Conservation (phyloP, 345 rosid species). For the Erodium maritimum region DNA sequence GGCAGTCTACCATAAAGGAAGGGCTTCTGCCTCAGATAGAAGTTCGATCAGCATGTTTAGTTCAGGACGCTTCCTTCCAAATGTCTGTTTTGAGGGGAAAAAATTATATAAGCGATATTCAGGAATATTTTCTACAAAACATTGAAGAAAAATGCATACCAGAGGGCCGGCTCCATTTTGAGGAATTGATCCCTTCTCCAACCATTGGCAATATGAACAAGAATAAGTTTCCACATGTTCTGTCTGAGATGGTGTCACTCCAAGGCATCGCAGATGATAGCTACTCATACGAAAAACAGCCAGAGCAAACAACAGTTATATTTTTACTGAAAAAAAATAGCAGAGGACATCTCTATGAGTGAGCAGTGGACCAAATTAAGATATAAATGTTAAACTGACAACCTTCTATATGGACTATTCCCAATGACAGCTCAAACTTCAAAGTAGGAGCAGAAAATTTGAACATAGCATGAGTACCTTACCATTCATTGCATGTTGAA, state of each 20-base stretch:
- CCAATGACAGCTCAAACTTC: background rate
- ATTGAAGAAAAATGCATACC: constrained; percentile 25
- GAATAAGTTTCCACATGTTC: constrained; percentile 15
- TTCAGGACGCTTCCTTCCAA: constrained; percentile 23
- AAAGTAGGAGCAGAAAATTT: background rate
- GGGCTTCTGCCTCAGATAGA: constrained; percentile 27
- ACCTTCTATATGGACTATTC: background rate
- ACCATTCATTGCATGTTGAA: constrained; percentile 49
- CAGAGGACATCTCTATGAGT: constrained; percentile 3
- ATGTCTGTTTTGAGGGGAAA: constrained; percentile 27
- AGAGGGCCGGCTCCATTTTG: constrained; percentile 16
- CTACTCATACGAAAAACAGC: constrained; percentile 26
- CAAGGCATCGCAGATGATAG: constrained; percentile 48
- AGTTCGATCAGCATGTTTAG: constrained; percentile 28
- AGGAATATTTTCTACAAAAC: background rate
- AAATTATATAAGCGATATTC: constrained; percentile 11
- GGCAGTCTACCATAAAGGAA: constrained; percentile 32
- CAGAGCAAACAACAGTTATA: background rate
- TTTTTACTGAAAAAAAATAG: background rate
- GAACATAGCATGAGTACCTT: constrained; percentile 17
- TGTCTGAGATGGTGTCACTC: constrained; percentile 12
- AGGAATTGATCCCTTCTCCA: constrained; percentile 16
- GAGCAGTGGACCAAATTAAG: background rate
- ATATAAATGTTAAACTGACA: background rate
- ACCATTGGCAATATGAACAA: constrained; percentile 38